Base-by-base conservation (phyloP, 2,329 filamentous ascomycete genomes). In the Paecilomyces fulvus region DNA sequence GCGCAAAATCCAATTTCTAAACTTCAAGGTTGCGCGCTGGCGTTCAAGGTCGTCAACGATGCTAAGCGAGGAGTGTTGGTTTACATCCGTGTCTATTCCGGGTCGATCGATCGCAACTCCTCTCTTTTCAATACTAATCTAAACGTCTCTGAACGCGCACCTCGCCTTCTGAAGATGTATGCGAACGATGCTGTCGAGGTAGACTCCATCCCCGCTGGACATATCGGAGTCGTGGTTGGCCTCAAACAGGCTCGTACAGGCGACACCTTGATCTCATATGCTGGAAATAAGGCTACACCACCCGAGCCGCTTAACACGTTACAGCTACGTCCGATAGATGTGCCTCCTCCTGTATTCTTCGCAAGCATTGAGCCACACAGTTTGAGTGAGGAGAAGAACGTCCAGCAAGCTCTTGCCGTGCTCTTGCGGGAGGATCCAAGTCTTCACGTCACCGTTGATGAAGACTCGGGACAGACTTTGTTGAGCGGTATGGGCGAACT, bases 401-500 rank as follows among this genome's bases (percentile, higher is more conserved):
- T 99, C 5, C 83, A 89, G 56, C 83, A 87, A 5, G 87, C 88
- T 0, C 77, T 99, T 5, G 82, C 84, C 4, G 83, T 94, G 52
- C 81, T 96, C 4, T 83, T 95, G 0, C 81, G 94, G 63, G 94
- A 99, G 75, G 94, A 99, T 65, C 94, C 94, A 0, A 96, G 91
- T 70, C 77, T 99, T 21, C 84, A 94, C 56, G 89, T 95, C 68
- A 88, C 81, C 33, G 79, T 89, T 30, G 90, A 97, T 64, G 85
- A 92, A 59, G 94, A 96, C 70, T 92, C 90, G 1, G 94, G 94
- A 1, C 91, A 96, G 67, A 96, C 94, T 51, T 87, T 95, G 30
- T 80, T 99, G 0, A 92, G 92, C 54, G 94, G 94, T 3, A 97
- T 99, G 94, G 94, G 94, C 7, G 90, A 95, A 65, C 81, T 99